phyloP scores from a whole-genome alignment of 2,329 filamentous ascomycete genomes.

The Phoma herbarum region DNA sequence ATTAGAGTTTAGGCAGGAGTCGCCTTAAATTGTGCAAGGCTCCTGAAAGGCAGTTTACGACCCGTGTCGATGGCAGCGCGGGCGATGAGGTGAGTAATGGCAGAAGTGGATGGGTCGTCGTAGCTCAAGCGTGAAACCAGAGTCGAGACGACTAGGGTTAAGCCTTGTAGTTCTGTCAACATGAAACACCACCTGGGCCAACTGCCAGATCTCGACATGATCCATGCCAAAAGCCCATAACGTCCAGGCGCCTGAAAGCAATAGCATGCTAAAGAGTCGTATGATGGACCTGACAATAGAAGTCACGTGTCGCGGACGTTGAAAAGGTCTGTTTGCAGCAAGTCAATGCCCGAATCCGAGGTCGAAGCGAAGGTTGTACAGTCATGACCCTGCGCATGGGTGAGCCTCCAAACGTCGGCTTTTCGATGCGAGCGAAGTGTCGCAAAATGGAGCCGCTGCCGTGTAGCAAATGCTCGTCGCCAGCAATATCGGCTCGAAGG shows the following conservation, averaged over 20 bases:
- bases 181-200: slow-evolving; percentile 9
- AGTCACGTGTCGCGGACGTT: background rate
- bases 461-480: background rate
- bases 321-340: background rate
- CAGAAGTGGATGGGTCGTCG: background rate
- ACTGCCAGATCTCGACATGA: slow-evolving; percentile 2
- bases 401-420: background rate
- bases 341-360: background rate
- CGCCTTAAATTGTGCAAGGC: slow-evolving; percentile 2
- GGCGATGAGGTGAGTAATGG: background rate
- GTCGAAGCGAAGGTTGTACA: background rate
- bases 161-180: slow-evolving; percentile 1
- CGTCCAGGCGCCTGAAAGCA: background rate
- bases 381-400: background rate
- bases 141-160: slow-evolving; percentile 5
- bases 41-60: slow-evolving; percentile 1
- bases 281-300: background rate
- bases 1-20: background rate
- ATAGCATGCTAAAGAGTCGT: background rate
- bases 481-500: background rate
- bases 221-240: background rate
- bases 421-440: background rate
- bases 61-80: background rate
- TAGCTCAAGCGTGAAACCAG: slow-evolving; percentile 5
- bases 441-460: background rate